These are phyloP conservation scores for Pleochaeta shiraiana DNA, from an alignment of 2,329 filamentous ascomycete genomes.

Conservation along the genomic window DNA sequence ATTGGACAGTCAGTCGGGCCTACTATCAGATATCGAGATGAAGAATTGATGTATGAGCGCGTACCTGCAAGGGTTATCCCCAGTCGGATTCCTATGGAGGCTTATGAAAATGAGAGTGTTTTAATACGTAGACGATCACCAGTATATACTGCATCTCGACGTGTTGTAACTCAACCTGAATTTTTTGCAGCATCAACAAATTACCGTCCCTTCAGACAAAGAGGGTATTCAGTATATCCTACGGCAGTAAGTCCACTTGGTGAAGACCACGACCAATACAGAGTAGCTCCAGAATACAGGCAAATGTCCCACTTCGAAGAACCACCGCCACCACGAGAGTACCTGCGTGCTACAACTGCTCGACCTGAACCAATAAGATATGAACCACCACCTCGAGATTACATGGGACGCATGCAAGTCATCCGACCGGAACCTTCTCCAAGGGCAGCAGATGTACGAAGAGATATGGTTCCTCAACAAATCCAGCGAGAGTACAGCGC, in stretches of 20 bases:
- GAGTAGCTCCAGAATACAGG: slow-evolving; percentile 15
- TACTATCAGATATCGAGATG: slow-evolving; percentile 25
- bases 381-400: slow-evolving; percentile 21
- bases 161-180: slow-evolving; percentile 41
- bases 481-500: slow-evolving; percentile 19
- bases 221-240: slow-evolving; percentile 34
- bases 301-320: slow-evolving; percentile 23
- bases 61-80: slow-evolving; percentile 14
- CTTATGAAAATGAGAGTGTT: slow-evolving; percentile 16
- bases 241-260: slow-evolving; percentile 11
- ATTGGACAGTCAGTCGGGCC: slow-evolving; percentile 32
- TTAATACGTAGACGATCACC: slow-evolving; percentile 30
- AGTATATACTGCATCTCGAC: slow-evolving; percentile 26
- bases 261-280: slow-evolving; percentile 25
- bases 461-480: slow-evolving; percentile 13
- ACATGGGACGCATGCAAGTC: slow-evolving; percentile 24
- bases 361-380: slow-evolving; percentile 28
- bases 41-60: slow-evolving; percentile 44
- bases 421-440: slow-evolving; percentile 22
- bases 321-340: slow-evolving; percentile 26
- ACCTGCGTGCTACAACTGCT: slow-evolving; percentile 28
- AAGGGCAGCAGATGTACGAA: slow-evolving; percentile 18
- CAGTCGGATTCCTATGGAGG: slow-evolving; percentile 12
- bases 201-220: slow-evolving; percentile 31
- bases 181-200: slow-evolving; percentile 23